A percentile compares a stretch with the other conserved stretches of the same genome.
These are phyloP conservation scores for Fusarium annulatum DNA, from an alignment of 2,329 filamentous ascomycete genomes.

Conservation along the genomic window DNA sequence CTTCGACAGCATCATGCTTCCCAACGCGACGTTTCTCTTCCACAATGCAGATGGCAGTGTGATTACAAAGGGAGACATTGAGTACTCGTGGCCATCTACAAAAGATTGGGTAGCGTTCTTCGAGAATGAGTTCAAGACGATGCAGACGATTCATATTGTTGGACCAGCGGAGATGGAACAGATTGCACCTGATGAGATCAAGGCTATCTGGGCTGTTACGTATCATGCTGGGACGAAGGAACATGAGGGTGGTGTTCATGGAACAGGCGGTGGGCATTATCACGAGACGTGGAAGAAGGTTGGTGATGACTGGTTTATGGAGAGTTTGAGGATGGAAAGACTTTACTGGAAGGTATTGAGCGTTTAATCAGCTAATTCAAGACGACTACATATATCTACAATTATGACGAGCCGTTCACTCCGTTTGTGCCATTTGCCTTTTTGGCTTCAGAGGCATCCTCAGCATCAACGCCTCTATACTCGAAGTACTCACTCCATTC, in stretches of 20 bases:
- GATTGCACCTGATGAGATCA: not conserved
- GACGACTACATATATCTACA: not conserved
- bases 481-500: conserved; percentile 54
- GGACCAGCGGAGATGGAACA: conserved; percentile 23
- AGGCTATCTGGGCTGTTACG: conserved; percentile 5
- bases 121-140: not conserved
- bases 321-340: conserved; percentile 22
- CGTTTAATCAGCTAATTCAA: accelerated
- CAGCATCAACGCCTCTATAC: conserved; percentile 50
- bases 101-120: conserved; percentile 11
- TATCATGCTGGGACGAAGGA: conserved; percentile 15
- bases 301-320: conserved; percentile 28
- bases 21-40: conserved; percentile 7
- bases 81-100: not conserved
- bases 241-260: not conserved
- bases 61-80: not conserved
- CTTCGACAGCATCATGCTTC: conserved; percentile 18
- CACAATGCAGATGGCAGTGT: not conserved
- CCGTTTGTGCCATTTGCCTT: not conserved
- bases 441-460: not conserved
- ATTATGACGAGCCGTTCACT: not conserved
- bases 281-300: conserved; percentile 26
- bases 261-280: conserved; percentile 22
- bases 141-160: conserved; percentile 20
- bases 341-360: conserved; percentile 24